These are phyloP conservation scores for Colletotrichum euphorbiae DNA, from an alignment of 2,329 filamentous ascomycete genomes.

Conservation along the genomic window DNA sequence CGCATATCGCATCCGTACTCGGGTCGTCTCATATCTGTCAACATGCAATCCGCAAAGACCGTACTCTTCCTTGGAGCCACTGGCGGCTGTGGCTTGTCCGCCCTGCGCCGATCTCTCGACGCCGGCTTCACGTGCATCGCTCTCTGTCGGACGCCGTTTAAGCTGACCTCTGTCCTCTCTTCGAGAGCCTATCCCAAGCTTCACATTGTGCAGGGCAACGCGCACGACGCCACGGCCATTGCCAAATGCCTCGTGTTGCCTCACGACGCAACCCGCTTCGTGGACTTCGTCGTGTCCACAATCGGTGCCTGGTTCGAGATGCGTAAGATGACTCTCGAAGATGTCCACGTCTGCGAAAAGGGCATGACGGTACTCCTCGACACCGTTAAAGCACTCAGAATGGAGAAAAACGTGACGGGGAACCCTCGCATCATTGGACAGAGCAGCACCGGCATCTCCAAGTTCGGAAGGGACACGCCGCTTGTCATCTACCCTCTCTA, in stretches of 20 bases:
- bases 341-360: slow-evolving; percentile 61
- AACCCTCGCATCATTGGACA: slow-evolving; percentile 53
- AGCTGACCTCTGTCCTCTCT: slow-evolving; percentile 55
- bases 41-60: slow-evolving; percentile 48
- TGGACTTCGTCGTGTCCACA: slow-evolving; percentile 60
- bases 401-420: slow-evolving; percentile 39
- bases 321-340: slow-evolving; percentile 52
- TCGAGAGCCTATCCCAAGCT: slow-evolving; percentile 51
- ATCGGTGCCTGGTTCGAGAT: slow-evolving; percentile 55
- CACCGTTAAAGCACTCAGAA: slow-evolving; percentile 49
- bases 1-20: slow-evolving; percentile 37
- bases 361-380: slow-evolving; percentile 57
- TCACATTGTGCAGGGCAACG: slow-evolving; percentile 59
- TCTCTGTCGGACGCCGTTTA: slow-evolving; percentile 62
- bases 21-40: slow-evolving; percentile 1
- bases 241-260: slow-evolving; percentile 49
- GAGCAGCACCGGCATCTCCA: slow-evolving; percentile 57
- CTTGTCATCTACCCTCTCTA: slow-evolving; percentile 55
- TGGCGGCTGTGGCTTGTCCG: slow-evolving; percentile 60
- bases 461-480: slow-evolving; percentile 54
- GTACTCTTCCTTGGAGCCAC: slow-evolving; percentile 67
- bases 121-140: slow-evolving; percentile 60
- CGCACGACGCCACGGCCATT: slow-evolving; percentile 55
- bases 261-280: slow-evolving; percentile 47
- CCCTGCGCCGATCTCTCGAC: slow-evolving; percentile 58